phyloP scores from a whole-genome alignment of 2,329 filamentous ascomycete genomes.

The Diaporthe nobilis region DNA sequence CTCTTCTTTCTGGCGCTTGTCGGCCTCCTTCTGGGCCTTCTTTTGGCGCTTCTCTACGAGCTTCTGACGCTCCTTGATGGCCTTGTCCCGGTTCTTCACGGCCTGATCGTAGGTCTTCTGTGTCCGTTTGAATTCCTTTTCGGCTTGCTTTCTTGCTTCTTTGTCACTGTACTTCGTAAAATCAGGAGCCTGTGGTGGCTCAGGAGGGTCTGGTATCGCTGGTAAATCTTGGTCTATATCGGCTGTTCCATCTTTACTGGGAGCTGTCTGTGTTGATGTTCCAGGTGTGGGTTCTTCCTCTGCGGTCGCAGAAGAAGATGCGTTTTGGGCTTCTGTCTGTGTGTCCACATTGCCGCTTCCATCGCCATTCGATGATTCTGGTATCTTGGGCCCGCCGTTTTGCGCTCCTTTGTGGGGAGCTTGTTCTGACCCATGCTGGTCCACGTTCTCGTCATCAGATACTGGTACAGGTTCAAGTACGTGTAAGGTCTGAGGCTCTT shows the following conservation, averaged over 20 bases:
- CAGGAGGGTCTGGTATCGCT: constrained; percentile 64
- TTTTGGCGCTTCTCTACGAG: constrained; percentile 68
- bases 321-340: constrained; percentile 44
- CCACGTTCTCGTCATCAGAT: constrained; percentile 28
- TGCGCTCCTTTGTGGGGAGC: neutral
- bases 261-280: constrained; percentile 8
- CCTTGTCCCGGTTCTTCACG: constrained; percentile 76
- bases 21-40: constrained; percentile 58
- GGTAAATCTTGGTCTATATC: constrained; percentile 52
- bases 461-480: constrained; percentile 42
- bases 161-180: constrained; percentile 73
- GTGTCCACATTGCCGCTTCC: neutral
- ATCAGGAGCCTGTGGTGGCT: constrained; percentile 69
- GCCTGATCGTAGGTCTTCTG: constrained; percentile 77
- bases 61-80: constrained; percentile 74
- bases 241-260: constrained; percentile 39
- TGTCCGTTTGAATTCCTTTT: constrained; percentile 75
- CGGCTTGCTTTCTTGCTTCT: constrained; percentile 75
- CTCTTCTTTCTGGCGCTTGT: constrained; percentile 41
- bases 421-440: neutral
- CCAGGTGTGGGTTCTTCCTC: constrained; percentile 43
- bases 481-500: constrained; percentile 42
- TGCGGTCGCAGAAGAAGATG: constrained; percentile 57
- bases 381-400: constrained; percentile 7
- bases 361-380: neutral